Percentiles rank a stretch among this genome's conserved stretches.
Evolutionary conservation across 768 basidiomycete genomes (phyloP).

Genomic region (Hortiboletus flavorubellus): DNA sequence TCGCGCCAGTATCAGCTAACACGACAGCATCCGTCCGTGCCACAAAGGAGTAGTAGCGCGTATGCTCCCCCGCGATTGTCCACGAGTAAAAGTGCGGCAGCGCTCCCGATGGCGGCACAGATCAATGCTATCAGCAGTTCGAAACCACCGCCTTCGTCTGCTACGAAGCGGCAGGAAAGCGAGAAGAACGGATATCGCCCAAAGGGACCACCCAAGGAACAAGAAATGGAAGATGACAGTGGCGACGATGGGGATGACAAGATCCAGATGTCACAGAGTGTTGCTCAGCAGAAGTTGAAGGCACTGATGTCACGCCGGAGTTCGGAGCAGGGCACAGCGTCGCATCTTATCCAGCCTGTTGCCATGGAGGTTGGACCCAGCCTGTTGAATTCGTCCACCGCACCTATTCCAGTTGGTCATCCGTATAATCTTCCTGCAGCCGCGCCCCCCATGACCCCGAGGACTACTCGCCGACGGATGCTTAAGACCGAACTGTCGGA

Average conservation of each 20-base stretch:
- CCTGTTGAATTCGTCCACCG: constrained; percentile 31
- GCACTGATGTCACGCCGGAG: constrained; percentile 49
- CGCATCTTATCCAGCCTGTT: constrained; percentile 22
- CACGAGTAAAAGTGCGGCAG: constrained; percentile 56
- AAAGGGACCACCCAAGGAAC: constrained; percentile 59
- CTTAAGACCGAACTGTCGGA: constrained; percentile 83
- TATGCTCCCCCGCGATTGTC: constrained; percentile 37
- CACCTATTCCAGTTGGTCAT: constrained; percentile 58
- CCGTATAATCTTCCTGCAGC: constrained; percentile 74
- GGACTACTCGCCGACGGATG: constrained; percentile 83
- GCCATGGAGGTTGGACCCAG: constrained; percentile 17
- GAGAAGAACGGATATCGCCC: constrained; percentile 51
- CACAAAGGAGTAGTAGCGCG: constrained; percentile 29
- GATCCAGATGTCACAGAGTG: constrained; percentile 59
- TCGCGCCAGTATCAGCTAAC: constrained; percentile 21
- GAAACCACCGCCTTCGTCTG: constrained; percentile 22
- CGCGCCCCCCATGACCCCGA: constrained; percentile 71
- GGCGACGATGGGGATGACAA: constrained; percentile 48
- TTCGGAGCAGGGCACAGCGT: constrained; percentile 27
- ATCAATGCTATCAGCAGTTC: constrained; percentile 39
- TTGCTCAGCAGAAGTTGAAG: constrained; percentile 65
- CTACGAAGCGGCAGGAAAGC: constrained; percentile 25
- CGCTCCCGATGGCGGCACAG: constrained; percentile 53
- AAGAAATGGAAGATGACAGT: constrained; percentile 66
- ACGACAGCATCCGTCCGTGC: constrained; percentile 19